Conservation (phyloP, 352 stramenopile species). For the Phytopythium boreale region DNA sequence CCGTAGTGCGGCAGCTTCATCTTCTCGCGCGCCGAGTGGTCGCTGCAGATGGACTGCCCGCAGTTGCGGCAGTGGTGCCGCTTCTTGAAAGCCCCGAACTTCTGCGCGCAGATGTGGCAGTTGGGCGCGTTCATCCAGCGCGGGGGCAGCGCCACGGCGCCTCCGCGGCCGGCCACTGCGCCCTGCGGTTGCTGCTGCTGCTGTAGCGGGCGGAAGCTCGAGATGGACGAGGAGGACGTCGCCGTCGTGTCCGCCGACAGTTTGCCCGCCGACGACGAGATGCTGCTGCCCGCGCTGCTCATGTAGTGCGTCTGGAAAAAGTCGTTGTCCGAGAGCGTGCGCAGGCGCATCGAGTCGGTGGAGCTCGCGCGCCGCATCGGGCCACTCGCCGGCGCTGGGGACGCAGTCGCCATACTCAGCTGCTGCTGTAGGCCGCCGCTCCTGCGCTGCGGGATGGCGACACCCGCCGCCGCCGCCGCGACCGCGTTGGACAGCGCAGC, state of each 20-base stretch:
- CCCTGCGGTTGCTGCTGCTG: slow-evolving; percentile 12
- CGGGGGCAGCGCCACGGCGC: slow-evolving; percentile 64
- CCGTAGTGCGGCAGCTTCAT: slow-evolving; percentile 83
- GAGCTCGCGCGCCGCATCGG: slow-evolving; percentile 27
- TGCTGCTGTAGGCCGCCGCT: slow-evolving; percentile 13
- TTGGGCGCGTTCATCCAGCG: slow-evolving; percentile 82
- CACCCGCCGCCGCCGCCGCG: too few relatives aligned
- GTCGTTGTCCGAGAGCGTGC: slow-evolving; percentile 66
- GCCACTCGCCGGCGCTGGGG: background rate
- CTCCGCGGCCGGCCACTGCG: slow-evolving; percentile 28
- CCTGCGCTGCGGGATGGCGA: background rate
- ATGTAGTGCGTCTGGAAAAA: slow-evolving; percentile 44
- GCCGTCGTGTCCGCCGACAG: background rate
- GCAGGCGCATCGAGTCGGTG: slow-evolving; percentile 48
- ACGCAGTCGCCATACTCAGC: background rate
- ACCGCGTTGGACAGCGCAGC: too few relatives aligned
- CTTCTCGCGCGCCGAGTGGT: slow-evolving; percentile 80
- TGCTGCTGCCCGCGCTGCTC: slow-evolving; percentile 10
- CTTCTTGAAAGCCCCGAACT: slow-evolving; percentile 80
- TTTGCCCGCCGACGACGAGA: slow-evolving; percentile 13
- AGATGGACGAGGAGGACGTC: background rate
- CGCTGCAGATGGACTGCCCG: slow-evolving; percentile 79
- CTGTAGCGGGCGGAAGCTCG: slow-evolving; percentile 36
- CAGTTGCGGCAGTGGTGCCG: slow-evolving; percentile 88
- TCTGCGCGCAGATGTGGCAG: slow-evolving; percentile 83